phyloP scores from a whole-genome alignment of 2,329 filamentous ascomycete species.

The Xylaria sp. region DNA sequence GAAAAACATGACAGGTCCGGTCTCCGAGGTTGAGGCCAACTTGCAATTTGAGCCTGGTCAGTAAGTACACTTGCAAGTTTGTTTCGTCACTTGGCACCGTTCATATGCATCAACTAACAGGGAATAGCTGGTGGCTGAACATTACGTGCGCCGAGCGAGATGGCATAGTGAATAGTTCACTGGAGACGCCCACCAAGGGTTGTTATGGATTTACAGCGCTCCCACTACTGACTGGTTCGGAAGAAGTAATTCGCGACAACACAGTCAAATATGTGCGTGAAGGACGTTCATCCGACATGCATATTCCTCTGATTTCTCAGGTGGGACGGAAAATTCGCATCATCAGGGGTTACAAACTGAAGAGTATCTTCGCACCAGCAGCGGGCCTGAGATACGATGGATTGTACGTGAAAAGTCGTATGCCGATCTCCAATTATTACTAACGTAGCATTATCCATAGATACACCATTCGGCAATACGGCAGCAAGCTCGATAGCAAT shows the following conservation, averaged over 20 bases:
- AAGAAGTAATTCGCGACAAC: slow-evolving; percentile 54
- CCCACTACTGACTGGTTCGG: slow-evolving; percentile 63
- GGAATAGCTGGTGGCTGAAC: slow-evolving; percentile 67
- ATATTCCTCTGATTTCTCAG: slow-evolving; percentile 60
- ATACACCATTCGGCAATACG: slow-evolving; percentile 62
- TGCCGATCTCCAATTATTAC: slow-evolving; percentile 5
- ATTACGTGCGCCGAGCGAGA: slow-evolving; percentile 66
- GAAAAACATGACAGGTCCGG: slow-evolving; percentile 45
- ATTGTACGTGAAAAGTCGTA: slow-evolving; percentile 55
- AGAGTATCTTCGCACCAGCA: slow-evolving; percentile 62
- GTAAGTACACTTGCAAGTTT: slow-evolving; percentile 52
- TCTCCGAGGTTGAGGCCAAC: slow-evolving; percentile 56
- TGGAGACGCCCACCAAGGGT: slow-evolving; percentile 59
- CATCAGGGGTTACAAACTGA: slow-evolving; percentile 62
- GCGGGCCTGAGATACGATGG: slow-evolving; percentile 69
- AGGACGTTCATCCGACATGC: slow-evolving; percentile 59
- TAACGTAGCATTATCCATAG: slow-evolving; percentile 48
- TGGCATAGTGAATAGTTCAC: slow-evolving; percentile 60
- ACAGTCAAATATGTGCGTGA: slow-evolving; percentile 58
- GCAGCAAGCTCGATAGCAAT: slow-evolving; percentile 54
- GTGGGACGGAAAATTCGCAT: slow-evolving; percentile 63
- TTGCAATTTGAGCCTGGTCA: slow-evolving; percentile 59
- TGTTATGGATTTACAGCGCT: slow-evolving; percentile 59
- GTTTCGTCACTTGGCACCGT: background rate
- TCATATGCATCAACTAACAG: slow-evolving; percentile 4